Percentiles rank a stretch among this genome's conserved stretches.
Conservation (phyloP, 192 early-diverging fungal genomes). For the Entomortierella lignicola region DNA sequence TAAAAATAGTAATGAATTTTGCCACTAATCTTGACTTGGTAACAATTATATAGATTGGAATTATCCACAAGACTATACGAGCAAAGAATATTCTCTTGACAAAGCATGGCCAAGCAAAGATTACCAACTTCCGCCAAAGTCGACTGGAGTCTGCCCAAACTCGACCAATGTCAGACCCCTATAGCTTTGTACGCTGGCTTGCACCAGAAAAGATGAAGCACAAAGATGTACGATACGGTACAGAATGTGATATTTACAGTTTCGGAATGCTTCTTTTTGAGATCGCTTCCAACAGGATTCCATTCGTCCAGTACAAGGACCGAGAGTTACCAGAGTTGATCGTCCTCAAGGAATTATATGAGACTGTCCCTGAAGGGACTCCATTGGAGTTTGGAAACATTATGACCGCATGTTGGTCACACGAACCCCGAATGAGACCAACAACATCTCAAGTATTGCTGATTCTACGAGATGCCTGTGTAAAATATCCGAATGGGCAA, state of each 20-base stretch:
- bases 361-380: slow-evolving; percentile 36
- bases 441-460: slow-evolving; percentile 42
- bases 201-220: slow-evolving; percentile 50
- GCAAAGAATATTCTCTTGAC: slow-evolving; percentile 53
- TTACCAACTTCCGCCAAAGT: slow-evolving; percentile 51
- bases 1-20: no score
- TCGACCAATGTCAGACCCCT: slow-evolving; percentile 51
- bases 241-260: slow-evolving; percentile 52
- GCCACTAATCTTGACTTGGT: background rate
- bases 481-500: slow-evolving; percentile 6
- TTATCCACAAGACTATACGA: slow-evolving; percentile 47
- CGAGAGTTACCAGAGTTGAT: slow-evolving; percentile 42
- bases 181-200: slow-evolving; percentile 53
- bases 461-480: slow-evolving; percentile 35
- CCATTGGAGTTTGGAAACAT: slow-evolving; percentile 39
- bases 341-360: slow-evolving; percentile 38
- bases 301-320: slow-evolving; percentile 17
- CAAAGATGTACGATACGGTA: slow-evolving; percentile 36
- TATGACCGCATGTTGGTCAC: slow-evolving; percentile 52
- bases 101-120: slow-evolving; percentile 39
- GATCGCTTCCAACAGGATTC: slow-evolving; percentile 45
- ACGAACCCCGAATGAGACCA: slow-evolving; percentile 40
- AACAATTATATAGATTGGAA: slow-evolving; percentile 24
- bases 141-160: slow-evolving; percentile 42
- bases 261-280: slow-evolving; percentile 52